Evolutionary conservation across 495 filamentous ascomycete genomes (phyloP).

Genomic region (Clavariopsis aquatica): DNA sequence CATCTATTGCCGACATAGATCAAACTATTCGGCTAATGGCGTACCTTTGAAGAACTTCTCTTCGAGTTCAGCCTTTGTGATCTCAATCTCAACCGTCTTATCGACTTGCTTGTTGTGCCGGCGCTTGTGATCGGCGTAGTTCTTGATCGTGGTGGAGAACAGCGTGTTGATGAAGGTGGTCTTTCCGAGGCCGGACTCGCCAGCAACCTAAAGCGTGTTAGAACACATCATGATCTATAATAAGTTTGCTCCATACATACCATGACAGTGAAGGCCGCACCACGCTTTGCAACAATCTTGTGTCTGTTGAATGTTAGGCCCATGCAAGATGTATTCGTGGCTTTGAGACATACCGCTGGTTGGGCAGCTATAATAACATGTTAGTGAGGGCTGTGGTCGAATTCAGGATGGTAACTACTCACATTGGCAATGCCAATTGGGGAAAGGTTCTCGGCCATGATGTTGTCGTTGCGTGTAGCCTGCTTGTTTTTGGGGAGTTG

Average conservation of each 20-base stretch:
- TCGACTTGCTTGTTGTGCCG: slow-evolving; percentile 98
- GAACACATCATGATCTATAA: neutral
- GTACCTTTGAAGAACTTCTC: slow-evolving; percentile 99
- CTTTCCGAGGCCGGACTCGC: slow-evolving; percentile 97
- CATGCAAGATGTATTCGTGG: slow-evolving; percentile 9
- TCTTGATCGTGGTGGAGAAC: slow-evolving; percentile 99
- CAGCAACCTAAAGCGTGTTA: slow-evolving; percentile 72
- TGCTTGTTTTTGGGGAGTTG: slow-evolving; percentile 1
- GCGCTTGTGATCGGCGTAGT: slow-evolving; percentile 98
- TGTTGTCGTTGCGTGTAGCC: slow-evolving; percentile 33
- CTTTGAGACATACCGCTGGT: slow-evolving; percentile 67
- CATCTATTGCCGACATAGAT: slow-evolving; percentile 28
- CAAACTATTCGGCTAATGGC: slow-evolving; percentile 9
- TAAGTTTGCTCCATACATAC: slow-evolving; percentile 51
- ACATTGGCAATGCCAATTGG: slow-evolving; percentile 99
- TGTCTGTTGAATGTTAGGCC: slow-evolving; percentile 59
- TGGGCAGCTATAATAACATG: slow-evolving; percentile 64
- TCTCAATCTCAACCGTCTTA: slow-evolving; percentile 99
- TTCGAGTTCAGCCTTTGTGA: slow-evolving; percentile 98
- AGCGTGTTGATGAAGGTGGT: slow-evolving; percentile 99
- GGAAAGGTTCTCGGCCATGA: slow-evolving; percentile 79
- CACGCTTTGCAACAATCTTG: slow-evolving; percentile 99
- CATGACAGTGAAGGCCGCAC: slow-evolving; percentile 99
- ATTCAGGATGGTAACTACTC: slow-evolving; percentile 44
- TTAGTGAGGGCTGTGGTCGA: slow-evolving; percentile 23